These are phyloP conservation scores for Purpureocillium takamizusanense DNA, from an alignment of 2,329 filamentous ascomycete genomes.

Conservation along the genomic window DNA sequence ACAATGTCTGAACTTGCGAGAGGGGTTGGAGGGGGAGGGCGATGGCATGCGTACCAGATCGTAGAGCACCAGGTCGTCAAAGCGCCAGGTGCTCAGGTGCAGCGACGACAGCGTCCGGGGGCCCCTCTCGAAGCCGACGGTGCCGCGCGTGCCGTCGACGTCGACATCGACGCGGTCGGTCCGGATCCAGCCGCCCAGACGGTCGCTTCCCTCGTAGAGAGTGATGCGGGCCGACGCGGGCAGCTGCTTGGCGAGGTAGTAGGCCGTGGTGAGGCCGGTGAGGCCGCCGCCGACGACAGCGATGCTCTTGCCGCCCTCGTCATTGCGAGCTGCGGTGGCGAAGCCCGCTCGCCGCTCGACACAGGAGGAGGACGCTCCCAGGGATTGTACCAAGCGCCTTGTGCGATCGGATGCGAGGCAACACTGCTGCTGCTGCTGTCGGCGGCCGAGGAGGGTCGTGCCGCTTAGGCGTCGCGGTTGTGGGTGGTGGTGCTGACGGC, in stretches of 20 bases:
- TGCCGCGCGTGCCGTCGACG: slow-evolving; percentile 42
- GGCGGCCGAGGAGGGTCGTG: background rate
- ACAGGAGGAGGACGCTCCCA: too few relatives aligned
- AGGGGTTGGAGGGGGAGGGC: background rate
- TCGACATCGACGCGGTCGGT: slow-evolving; percentile 53
- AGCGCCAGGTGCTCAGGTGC: slow-evolving; percentile 27
- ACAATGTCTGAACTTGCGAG: background rate
- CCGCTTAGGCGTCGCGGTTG: slow-evolving; percentile 4
- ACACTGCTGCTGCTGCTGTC: too few relatives aligned
- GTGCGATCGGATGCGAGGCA: too few relatives aligned
- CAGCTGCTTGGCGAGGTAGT: slow-evolving; percentile 64
- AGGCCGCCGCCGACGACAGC: slow-evolving; percentile 75
- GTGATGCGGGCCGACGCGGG: slow-evolving; percentile 60
- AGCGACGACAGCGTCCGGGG: slow-evolving; percentile 64
- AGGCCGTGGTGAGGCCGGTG: slow-evolving; percentile 70
- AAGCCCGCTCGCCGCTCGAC: too few relatives aligned
- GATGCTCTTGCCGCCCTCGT: slow-evolving; percentile 27
- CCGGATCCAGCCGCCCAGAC: slow-evolving; percentile 77
- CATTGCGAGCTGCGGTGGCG: slow-evolving; percentile 8
- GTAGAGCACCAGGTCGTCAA: slow-evolving; percentile 57
- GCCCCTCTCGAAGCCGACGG: slow-evolving; percentile 72
- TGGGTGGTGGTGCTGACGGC: slow-evolving; percentile 6
- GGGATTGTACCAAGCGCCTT: too few relatives aligned
- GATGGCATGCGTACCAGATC: slow-evolving; percentile 52
- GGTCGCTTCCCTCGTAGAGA: slow-evolving; percentile 63